Conservation (phyloP, 345 rosid genomes). For the Ailanthus altissimus region DNA sequence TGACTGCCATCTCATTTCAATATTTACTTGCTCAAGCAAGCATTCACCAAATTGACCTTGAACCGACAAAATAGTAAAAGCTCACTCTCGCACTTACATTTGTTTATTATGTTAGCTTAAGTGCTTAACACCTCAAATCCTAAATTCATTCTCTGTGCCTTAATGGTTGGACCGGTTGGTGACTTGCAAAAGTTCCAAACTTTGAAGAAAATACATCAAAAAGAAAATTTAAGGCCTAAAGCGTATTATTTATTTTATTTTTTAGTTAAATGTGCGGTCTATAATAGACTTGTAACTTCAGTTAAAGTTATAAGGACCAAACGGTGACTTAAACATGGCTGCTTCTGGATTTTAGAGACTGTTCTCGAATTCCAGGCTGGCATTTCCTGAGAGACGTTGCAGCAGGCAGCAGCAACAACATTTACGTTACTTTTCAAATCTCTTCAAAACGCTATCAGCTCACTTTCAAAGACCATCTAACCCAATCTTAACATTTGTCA, state of each 20-base stretch:
- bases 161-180: background rate
- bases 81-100: background rate
- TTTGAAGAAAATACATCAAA: background rate
- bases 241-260: too few relatives aligned
- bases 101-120: background rate
- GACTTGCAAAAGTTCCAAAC: background rate
- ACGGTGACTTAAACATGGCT: constrained; percentile 18
- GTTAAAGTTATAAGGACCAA: background rate
- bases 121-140: background rate
- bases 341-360: background rate
- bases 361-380: constrained; percentile 36
- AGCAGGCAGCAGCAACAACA: background rate
- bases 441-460: background rate
- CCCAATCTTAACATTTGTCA: background rate
- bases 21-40: background rate
- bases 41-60: constrained; percentile 24
- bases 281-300: background rate
- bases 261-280: too few relatives aligned
- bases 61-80: constrained; percentile 19
- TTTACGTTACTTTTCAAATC: background rate
- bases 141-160: background rate
- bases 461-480: background rate
- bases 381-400: constrained; percentile 27
- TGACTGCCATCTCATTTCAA: background rate
- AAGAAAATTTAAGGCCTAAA: background rate